Evolutionary conservation across 345 rosid species (phyloP).

Genomic region (Linum tenue): DNA sequence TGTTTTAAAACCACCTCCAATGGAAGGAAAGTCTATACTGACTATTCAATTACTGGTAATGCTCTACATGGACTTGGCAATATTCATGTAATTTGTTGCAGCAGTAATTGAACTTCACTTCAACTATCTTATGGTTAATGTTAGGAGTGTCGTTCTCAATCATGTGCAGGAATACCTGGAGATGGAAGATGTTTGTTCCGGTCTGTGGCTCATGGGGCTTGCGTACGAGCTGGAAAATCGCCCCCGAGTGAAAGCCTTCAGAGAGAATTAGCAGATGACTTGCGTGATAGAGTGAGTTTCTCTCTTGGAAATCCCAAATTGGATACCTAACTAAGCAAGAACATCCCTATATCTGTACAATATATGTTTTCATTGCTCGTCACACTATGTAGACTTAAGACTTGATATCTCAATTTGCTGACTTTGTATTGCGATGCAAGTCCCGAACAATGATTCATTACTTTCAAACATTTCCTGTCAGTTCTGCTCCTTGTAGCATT

Average conservation of each 20-base stretch:
- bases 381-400: neutral
- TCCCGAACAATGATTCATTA: no score
- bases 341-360: neutral
- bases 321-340: neutral
- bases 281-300: constrained; percentile 45
- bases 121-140: neutral
- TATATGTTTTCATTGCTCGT: neutral
- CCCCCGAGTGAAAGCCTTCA: constrained; percentile 61
- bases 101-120: neutral
- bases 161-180: constrained; percentile 75
- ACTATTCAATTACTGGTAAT: constrained; percentile 74
- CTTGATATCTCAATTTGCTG: neutral
- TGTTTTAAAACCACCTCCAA: constrained; percentile 27
- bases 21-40: constrained; percentile 73
- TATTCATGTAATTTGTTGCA: neutral
- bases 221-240: constrained; percentile 52
- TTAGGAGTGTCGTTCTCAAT: constrained; percentile 8
- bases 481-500: neutral
- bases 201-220: constrained; percentile 80
- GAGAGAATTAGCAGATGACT: constrained; percentile 75
- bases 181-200: constrained; percentile 98
- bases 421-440: neutral
- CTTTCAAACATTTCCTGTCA: neutral
- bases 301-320: neutral
- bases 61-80: constrained; percentile 6